phyloP scores from a whole-genome alignment of 495 filamentous ascomycete species.

The Lepraria neglecta region DNA sequence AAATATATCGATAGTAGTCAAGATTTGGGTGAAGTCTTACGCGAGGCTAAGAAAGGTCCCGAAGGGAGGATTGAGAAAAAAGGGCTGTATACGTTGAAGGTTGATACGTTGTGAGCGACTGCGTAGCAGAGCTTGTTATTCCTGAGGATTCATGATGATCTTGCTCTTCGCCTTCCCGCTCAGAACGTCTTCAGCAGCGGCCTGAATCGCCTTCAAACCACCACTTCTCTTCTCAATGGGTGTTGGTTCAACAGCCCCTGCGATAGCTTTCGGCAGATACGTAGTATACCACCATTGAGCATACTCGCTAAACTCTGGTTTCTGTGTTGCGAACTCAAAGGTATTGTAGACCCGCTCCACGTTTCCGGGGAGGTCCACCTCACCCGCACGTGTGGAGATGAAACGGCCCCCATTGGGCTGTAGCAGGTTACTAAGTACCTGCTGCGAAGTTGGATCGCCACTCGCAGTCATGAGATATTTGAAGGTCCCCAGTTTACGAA shows the following conservation, averaged over 20 bases:
- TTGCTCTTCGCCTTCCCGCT: conserved; percentile 1
- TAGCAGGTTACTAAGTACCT: background rate
- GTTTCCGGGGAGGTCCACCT: background rate
- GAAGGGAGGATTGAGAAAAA: conserved; percentile 25
- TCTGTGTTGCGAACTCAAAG: background rate
- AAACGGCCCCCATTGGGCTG: background rate
- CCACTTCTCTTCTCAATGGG: background rate
- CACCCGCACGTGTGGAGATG: conserved; percentile 1
- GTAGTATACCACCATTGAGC: background rate
- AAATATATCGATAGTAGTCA: conserved; percentile 28
- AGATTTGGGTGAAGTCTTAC: conserved; percentile 29
- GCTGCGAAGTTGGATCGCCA: conserved; percentile 6
- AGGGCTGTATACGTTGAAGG: conserved; percentile 27
- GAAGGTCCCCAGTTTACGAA: background rate
- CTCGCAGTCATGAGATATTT: conserved; percentile 10
- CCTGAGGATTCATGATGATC: background rate
- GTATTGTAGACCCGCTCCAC: conserved; percentile 1
- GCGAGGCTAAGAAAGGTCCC: conserved; percentile 23
- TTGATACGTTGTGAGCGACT: conserved; percentile 24
- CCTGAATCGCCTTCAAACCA: background rate
- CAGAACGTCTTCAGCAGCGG: conserved; percentile 1
- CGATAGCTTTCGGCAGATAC: background rate
- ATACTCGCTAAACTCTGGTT: background rate
- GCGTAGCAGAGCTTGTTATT: background rate
- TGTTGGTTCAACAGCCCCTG: background rate